These are phyloP conservation scores for Acanthochlamys bracteata DNA, from an alignment of 106 monocot species.

Conservation along the genomic window DNA sequence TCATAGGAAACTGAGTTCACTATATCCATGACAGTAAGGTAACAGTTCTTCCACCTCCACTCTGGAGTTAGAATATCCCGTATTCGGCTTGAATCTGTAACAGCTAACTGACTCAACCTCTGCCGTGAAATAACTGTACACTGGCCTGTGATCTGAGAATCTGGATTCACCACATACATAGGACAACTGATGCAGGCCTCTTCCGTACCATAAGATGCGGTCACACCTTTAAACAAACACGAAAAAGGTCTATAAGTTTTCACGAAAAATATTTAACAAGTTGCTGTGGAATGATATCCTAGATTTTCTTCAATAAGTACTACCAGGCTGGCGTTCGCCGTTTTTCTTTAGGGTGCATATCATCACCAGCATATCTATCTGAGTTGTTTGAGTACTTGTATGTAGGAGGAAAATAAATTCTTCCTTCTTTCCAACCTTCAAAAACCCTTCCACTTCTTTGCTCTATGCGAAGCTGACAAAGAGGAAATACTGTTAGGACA, in stretches of 20 bases:
- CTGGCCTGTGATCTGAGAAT: constrained; percentile 62
- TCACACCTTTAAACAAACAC: constrained; percentile 41
- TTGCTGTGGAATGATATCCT: not conserved
- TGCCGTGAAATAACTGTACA: constrained; percentile 45
- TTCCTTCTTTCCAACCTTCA: constrained; percentile 48
- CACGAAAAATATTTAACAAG: too few relatives aligned
- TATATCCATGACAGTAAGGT: constrained; percentile 37
- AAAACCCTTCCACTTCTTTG: constrained; percentile 43
- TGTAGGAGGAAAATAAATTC: constrained; percentile 44
- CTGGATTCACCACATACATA: constrained; percentile 55
- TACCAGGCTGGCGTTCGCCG: constrained; percentile 45
- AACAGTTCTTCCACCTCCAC: constrained; percentile 65
- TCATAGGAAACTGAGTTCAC: constrained; percentile 35
- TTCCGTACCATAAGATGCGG: constrained; percentile 60
- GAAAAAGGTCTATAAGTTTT: not conserved
- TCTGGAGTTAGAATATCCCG: constrained; percentile 25
- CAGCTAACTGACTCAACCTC: constrained; percentile 49
- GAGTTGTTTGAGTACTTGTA: constrained; percentile 50
- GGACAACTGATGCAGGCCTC: constrained; percentile 49
- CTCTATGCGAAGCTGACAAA: constrained; percentile 51
- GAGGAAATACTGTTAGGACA: not conserved
- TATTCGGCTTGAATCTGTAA: constrained; percentile 13
- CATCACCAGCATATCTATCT: constrained; percentile 41
- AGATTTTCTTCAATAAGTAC: not conserved
- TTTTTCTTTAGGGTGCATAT: constrained; percentile 33